These are phyloP conservation scores for Lactarius deliciosus DNA, from an alignment of 768 basidiomycete genomes.

Conservation along the genomic window DNA sequence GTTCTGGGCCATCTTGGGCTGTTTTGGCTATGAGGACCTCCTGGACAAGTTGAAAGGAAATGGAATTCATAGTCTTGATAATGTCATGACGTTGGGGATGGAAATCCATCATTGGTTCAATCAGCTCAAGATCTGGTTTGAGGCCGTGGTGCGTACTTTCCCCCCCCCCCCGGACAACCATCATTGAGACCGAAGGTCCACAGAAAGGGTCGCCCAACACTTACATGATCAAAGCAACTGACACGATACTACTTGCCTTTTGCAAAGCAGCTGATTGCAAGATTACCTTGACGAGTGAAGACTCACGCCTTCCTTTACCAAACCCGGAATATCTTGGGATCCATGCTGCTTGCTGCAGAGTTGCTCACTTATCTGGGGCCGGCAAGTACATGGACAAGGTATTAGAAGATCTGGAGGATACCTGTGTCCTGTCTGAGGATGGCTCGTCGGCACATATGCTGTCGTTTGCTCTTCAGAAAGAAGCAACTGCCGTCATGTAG, in stretches of 20 bases:
- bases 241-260: accelerated
- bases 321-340: not conserved
- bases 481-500: too few species aligned
- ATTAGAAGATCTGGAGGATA: not conserved
- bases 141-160: not conserved
- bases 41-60: not conserved
- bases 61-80: not conserved
- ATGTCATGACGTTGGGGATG: not conserved
- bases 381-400: not conserved
- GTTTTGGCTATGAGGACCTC: not conserved
- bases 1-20: not conserved
- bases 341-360: not conserved
- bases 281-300: not conserved
- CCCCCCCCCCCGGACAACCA: not conserved
- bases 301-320: not conserved
- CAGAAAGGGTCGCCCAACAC: not conserved
- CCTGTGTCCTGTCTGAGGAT: not conserved
- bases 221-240: not conserved
- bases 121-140: not conserved
- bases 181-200: not conserved
- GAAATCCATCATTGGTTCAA: not conserved
- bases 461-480: not conserved
- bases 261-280: not conserved
- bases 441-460: not conserved
- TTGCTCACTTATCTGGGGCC: not conserved